These are phyloP conservation scores for Plasmodium reichenowi DNA, from an alignment of 169 alveolate genomes.

Conservation along the genomic window DNA sequence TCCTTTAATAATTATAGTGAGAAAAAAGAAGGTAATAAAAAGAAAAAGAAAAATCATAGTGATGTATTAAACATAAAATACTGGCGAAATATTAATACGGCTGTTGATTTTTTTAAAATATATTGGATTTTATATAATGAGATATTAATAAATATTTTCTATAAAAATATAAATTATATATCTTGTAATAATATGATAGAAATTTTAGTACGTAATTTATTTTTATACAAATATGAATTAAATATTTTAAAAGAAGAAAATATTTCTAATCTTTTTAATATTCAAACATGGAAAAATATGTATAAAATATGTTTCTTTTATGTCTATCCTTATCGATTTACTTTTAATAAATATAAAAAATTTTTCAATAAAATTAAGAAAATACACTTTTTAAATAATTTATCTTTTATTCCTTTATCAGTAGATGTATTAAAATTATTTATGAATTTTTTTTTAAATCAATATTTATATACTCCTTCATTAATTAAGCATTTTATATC, in stretches of 20 bases:
- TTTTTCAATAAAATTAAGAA: slow-evolving; percentile 54
- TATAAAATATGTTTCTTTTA: slow-evolving; percentile 37
- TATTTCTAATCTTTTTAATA: slow-evolving; percentile 31
- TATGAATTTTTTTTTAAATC: slow-evolving; percentile 57
- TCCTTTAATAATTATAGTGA: not conserved
- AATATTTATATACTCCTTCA: slow-evolving; percentile 28
- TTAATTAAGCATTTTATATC: slow-evolving; percentile 52
- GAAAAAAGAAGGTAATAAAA: not conserved
- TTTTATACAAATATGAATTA: slow-evolving; percentile 34
- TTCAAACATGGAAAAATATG: slow-evolving; percentile 63
- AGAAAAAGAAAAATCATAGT: slow-evolving; percentile 7
- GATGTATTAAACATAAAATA: slow-evolving; percentile 53
- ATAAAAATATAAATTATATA: slow-evolving; percentile 51
- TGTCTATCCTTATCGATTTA: slow-evolving; percentile 69
- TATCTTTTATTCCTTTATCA: slow-evolving; percentile 44
- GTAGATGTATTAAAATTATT: slow-evolving; percentile 40
- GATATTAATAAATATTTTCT: slow-evolving; percentile 40
- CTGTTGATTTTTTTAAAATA: slow-evolving; percentile 41
- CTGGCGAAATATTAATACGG: slow-evolving; percentile 71
- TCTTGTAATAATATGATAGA: slow-evolving; percentile 61
- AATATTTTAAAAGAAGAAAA: slow-evolving; percentile 37
- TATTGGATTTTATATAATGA: slow-evolving; percentile 67
- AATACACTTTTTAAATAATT: slow-evolving; percentile 40
- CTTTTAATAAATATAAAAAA: slow-evolving; percentile 28
- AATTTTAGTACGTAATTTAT: slow-evolving; percentile 37